Percentiles rank a stretch among this genome's conserved stretches.
Conservation (phyloP, 306 rosid species). For the Benincasa hispida region DNA sequence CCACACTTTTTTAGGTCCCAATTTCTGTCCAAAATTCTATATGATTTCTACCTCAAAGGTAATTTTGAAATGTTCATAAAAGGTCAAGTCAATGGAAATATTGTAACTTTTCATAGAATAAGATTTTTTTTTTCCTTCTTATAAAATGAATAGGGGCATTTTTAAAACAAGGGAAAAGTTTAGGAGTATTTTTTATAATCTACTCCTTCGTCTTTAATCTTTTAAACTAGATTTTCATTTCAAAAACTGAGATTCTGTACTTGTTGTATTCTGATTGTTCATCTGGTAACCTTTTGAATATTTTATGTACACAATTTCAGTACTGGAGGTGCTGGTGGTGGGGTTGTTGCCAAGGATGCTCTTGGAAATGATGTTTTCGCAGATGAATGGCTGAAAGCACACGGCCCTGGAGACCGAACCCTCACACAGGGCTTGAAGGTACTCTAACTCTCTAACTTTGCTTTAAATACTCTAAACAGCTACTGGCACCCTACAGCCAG, state of each 20-base stretch:
- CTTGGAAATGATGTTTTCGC: conserved; percentile 75
- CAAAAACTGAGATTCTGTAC: background rate
- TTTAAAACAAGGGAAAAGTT: too few relatives aligned
- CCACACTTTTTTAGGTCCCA: too few relatives aligned
- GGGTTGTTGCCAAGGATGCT: conserved; percentile 79
- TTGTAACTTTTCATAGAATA: too few relatives aligned
- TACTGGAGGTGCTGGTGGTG: conserved; percentile 47
- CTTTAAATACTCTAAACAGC: background rate
- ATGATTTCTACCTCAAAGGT: too few relatives aligned
- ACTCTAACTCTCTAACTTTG: background rate
- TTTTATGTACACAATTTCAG: conserved; percentile 19
- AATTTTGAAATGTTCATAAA: too few relatives aligned
- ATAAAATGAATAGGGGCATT: too few relatives aligned
- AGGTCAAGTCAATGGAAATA: too few relatives aligned
- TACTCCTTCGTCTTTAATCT: background rate
- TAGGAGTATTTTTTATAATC: too few relatives aligned
- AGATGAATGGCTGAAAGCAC: conserved; percentile 63
- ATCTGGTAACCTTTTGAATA: background rate
- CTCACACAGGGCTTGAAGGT: conserved; percentile 95
- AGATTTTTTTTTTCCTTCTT: too few relatives aligned
- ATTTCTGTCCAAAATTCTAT: too few relatives aligned
- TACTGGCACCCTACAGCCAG: background rate
- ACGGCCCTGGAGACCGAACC: conserved; percentile 83
- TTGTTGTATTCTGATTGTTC: background rate
- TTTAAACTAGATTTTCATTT: background rate